Evolutionary conservation across 1,284 basidiomycete genomes (phyloP), one percentile per base, ranked within the genome.

Genomic region (Vanrija sp.): DNA sequence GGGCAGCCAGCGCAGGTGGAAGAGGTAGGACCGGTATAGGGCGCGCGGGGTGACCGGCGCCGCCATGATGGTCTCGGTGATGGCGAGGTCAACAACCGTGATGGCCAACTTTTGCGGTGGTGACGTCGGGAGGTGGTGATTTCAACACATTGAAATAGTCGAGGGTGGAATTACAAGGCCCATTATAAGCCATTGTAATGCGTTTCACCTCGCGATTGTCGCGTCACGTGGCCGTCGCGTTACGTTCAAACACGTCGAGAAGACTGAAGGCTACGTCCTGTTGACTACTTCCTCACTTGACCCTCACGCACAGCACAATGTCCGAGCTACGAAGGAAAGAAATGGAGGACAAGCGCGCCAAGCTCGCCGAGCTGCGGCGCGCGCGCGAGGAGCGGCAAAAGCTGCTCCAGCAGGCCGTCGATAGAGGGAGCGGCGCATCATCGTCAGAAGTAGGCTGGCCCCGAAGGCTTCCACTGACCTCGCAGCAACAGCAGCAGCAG

Each of bases 341-440:
- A 77, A 89, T 98, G 59, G 91, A 94, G 75, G 89, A 87, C 39
- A 98, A 98, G 77, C 81, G 86, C 56, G 84, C 85, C 7, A 93
- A 92, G 74, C 84, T 98, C 41, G 89, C 84, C 45, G 89, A 93
- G 60, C 61, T 78, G 36, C 60, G 73, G 35, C 54, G 72, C 43
- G 72, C 74, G 14, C 65, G 73, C 46, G 75, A 73, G 38, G 73
- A 76, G 49, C 57, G 73, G 24, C 57, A 63, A 51, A 63, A 65
- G 43, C 62, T 63, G 14, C 57, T 71, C 15, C 64, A 65, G n/a
- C 58, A 64, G 47, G 59, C 59, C 3, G 60, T 57, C n/a, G 54
- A 45, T 44, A 55, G 56, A 31, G 31, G 31, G 12, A 31, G 7
- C 31, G 10, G 31, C 12, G 31, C 31, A 31, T 25, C 24, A 25